A percentile compares a stretch with the other conserved stretches of the same genome.
These are phyloP conservation scores for Rhizophora apiculata DNA, from an alignment of 345 rosid genomes.

Conservation along the genomic window DNA sequence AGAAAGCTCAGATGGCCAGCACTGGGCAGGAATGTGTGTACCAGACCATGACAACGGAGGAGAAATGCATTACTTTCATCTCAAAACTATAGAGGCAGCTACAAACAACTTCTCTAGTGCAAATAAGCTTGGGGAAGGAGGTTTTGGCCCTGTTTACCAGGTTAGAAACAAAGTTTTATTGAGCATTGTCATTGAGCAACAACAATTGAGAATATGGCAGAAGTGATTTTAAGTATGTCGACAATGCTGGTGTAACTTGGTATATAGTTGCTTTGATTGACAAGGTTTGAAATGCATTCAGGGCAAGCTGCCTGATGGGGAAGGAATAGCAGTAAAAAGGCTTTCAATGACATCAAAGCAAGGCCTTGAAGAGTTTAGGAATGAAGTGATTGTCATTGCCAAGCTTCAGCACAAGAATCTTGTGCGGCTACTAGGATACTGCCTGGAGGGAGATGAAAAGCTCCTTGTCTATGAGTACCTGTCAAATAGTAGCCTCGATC, in stretches of 20 bases:
- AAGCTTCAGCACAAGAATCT: slow-evolving; percentile 60
- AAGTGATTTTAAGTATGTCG: neutral
- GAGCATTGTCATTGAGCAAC: no score
- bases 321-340: slow-evolving; percentile 50
- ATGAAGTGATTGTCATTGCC: slow-evolving; percentile 45
- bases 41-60: slow-evolving; percentile 21
- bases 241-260: neutral
- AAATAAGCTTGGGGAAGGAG: slow-evolving; percentile 57
- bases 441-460: slow-evolving; percentile 45
- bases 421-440: slow-evolving; percentile 49
- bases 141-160: slow-evolving; percentile 55
- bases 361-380: slow-evolving; percentile 52
- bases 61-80: slow-evolving; percentile 28
- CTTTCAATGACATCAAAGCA: slow-evolving; percentile 49
- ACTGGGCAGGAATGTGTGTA: neutral
- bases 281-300: slow-evolving; percentile 17
- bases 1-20: slow-evolving; percentile 6
- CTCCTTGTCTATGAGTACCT: slow-evolving; percentile 49
- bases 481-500: slow-evolving; percentile 48
- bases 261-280: slow-evolving; percentile 1
- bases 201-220: no score
- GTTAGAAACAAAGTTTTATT: slow-evolving; percentile 13
- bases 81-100: slow-evolving; percentile 24
- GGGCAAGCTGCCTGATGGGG: slow-evolving; percentile 43
- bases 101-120: slow-evolving; percentile 41